phyloP scores from a whole-genome alignment of 768 basidiomycete species.

The Collybiopsis confluens region DNA sequence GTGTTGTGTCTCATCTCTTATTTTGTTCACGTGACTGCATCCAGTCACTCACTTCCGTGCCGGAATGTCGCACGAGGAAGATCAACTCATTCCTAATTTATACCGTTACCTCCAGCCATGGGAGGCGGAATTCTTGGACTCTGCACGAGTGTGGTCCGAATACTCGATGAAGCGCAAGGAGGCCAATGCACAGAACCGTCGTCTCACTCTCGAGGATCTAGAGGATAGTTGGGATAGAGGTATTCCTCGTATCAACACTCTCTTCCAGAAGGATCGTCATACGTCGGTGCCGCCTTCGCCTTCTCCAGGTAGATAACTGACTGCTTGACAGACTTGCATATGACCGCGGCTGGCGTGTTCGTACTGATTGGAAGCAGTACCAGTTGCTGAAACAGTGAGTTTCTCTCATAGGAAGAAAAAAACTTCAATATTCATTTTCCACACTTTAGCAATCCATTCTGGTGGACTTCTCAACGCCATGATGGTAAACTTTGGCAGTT shows the following conservation, averaged over 20 bases:
- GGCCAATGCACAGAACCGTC: slow-evolving; percentile 97
- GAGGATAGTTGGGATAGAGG: slow-evolving; percentile 99
- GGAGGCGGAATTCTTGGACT: slow-evolving; percentile 97
- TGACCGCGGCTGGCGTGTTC: slow-evolving; percentile 98
- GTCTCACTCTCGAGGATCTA: slow-evolving; percentile 93
- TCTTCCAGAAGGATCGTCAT: slow-evolving; percentile 98
- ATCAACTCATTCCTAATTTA: slow-evolving; percentile 93
- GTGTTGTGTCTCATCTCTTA: not conserved
- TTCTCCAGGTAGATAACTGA: not conserved
- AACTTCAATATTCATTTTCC: slow-evolving; percentile 1
- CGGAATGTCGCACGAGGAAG: slow-evolving; percentile 95
- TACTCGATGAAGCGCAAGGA: slow-evolving; percentile 99
- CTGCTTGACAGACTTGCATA: slow-evolving; percentile 68
- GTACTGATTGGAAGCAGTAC: slow-evolving; percentile 98
- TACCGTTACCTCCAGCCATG: slow-evolving; percentile 96
- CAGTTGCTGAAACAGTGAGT: slow-evolving; percentile 86
- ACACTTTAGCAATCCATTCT: slow-evolving; percentile 81
- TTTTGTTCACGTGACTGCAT: slow-evolving; percentile 6
- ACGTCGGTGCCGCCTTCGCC: slow-evolving; percentile 52
- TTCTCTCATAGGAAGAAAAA: not conserved
- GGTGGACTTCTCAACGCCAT: slow-evolving; percentile 98
- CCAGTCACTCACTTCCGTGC: slow-evolving; percentile 97
- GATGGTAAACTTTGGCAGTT: slow-evolving; percentile 96
- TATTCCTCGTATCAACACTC: slow-evolving; percentile 96
- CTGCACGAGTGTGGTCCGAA: slow-evolving; percentile 98